Base-by-base conservation (phyloP, 192 early-diverging fungal genomes). In the Entomortierella parvispora region DNA sequence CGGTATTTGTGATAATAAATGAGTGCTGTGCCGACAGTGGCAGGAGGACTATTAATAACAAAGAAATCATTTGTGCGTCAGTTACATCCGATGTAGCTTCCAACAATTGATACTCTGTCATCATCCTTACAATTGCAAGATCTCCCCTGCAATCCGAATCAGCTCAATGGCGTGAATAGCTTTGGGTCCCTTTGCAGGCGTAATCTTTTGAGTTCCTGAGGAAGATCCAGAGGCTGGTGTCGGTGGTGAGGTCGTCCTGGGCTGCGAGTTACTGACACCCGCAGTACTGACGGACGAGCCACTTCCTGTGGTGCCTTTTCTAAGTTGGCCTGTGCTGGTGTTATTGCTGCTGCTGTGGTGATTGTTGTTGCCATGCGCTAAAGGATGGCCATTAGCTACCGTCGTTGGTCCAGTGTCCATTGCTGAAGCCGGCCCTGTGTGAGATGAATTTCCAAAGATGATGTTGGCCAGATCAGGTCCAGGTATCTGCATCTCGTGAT, bases 1-100 rank as follows among this genome's bases (percentile, higher is more conserved):
- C 74, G 65, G 64, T 79, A 86, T 34, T 80, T 80, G 59, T 86
- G 85, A 40, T 84, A 84, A 49, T 86, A 86, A 6, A 82, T 58
- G 11, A 86, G 64, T 10, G 80, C 69, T n/a, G 85, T 84, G 45
- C 74, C 82, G 33, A 80, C 82, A 17, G 85, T 83, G 32, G 72
- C 65, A 25, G 82, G 71, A 22, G 85, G 85, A 26, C 85, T 86
- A 66, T 10, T 29, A 25, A 5, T 29, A n/a, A n/a, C n/a, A n/a
- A n/a, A n/a, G n/a, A n/a, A n/a, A n/a, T n/a, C n/a, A n/a, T 49
- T 49, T 20, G 48, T 22, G 12, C 23, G 48, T 49, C 17, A 9
- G 7, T 49, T 2, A 2, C 23, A 1, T 25, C 23, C n/a, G 48
- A 11, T 49, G n/a, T 2, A 4, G 5, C 4, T 3, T 60, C 1